Conservation (phyloP, 225 moss, liverwort and hornwort species). For the Thuidium tamariscinum region DNA sequence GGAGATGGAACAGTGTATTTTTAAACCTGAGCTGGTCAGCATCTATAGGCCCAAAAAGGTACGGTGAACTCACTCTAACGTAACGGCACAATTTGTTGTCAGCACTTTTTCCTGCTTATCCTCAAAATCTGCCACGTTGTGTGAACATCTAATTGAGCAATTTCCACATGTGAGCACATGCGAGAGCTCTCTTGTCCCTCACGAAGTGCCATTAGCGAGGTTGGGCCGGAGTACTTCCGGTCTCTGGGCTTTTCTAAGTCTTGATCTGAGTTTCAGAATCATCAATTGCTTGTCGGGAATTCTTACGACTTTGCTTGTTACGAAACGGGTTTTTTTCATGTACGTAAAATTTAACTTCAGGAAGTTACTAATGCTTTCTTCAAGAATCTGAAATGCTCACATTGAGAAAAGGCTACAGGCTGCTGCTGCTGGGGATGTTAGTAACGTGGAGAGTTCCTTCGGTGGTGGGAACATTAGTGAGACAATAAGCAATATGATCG, state of each 20-base stretch:
- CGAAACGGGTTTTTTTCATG: not conserved
- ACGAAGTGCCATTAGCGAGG: not conserved
- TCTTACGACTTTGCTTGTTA: not conserved
- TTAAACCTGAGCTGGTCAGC: slow-evolving; percentile 60
- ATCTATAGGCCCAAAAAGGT: slow-evolving; percentile 27
- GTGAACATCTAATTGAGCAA: not conserved
- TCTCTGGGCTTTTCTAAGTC: not conserved
- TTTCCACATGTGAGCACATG: not conserved
- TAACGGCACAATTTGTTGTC: not conserved
- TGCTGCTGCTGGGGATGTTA: not conserved
- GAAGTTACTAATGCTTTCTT: not conserved
- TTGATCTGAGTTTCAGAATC: not conserved
- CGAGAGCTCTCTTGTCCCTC: not conserved
- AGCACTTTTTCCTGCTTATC: not conserved
- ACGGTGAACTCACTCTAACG: not conserved
- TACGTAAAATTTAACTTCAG: not conserved
- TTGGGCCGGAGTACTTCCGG: not conserved
- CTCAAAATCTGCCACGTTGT: not conserved
- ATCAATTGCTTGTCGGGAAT: not conserved
- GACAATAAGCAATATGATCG: slow-evolving; percentile 35
- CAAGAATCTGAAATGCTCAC: slow-evolving; percentile 3
- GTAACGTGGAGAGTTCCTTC: not conserved
- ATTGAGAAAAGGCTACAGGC: slow-evolving; percentile 7
- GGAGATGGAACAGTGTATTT: slow-evolving; percentile 92
- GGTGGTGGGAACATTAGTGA: not conserved